These are phyloP conservation scores for Mytilinidion resinicola DNA, from an alignment of 495 filamentous ascomycete species.

Conservation along the genomic window DNA sequence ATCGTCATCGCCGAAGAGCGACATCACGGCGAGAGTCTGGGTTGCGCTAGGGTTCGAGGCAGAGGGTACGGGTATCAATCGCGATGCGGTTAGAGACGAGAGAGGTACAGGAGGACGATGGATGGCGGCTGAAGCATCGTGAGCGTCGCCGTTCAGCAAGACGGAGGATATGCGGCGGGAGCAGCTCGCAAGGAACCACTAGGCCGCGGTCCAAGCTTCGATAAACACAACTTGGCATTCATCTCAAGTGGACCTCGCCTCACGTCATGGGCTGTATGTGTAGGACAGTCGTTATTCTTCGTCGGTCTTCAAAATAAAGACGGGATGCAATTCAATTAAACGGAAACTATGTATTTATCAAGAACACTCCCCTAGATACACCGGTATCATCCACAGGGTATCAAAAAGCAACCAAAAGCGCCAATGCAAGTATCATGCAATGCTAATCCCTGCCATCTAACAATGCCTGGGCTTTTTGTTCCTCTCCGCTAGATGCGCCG, in stretches of 20 bases:
- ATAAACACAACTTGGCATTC: slow-evolving; percentile 1
- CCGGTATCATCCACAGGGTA: background rate
- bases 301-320: too few relatives aligned
- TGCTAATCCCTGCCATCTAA: background rate
- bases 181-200: background rate
- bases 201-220: slow-evolving; percentile 3
- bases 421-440: background rate
- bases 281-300: too few relatives aligned
- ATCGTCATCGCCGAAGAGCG: slow-evolving; percentile 40
- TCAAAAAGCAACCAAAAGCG: background rate
- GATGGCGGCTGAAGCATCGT: background rate
- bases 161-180: background rate
- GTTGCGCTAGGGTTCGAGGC: background rate
- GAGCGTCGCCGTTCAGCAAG: background rate
- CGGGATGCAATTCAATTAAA: too few relatives aligned
- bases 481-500: too few relatives aligned
- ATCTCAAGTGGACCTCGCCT: too few relatives aligned
- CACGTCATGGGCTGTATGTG: too few relatives aligned
- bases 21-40: slow-evolving; percentile 27
- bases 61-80: background rate
- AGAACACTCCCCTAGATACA: too few relatives aligned
- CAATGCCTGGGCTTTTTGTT: too few relatives aligned
- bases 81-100: background rate
- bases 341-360: too few relatives aligned
- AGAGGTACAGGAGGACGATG: background rate